Evolutionary conservation across 208 protist genomes (phyloP).

Genomic region (Leishmania braziliensis): DNA sequence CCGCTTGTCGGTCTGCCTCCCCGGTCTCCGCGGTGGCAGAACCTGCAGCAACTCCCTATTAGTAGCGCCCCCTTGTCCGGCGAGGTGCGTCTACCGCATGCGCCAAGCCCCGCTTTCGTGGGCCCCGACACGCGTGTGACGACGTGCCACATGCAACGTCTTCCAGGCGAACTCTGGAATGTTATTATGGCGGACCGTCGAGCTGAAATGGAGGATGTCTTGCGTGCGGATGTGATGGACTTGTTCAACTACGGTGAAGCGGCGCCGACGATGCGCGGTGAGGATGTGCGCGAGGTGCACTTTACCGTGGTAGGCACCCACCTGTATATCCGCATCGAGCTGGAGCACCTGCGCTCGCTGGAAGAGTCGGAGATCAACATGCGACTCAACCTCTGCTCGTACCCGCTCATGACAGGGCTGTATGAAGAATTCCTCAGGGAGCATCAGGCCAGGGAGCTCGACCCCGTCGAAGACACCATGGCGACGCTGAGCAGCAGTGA

Average conservation of each 20-base stretch:
- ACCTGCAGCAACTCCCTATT: not conserved
- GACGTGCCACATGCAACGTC: conserved; percentile 35
- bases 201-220: conserved; percentile 18
- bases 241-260: conserved; percentile 45
- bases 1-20: conserved; percentile 18
- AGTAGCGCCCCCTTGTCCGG: not conserved
- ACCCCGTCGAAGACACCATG: conserved; percentile 24
- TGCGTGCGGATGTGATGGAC: conserved; percentile 41
- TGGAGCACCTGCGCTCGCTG: conserved; percentile 39
- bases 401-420: conserved; percentile 35
- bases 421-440: conserved; percentile 46
- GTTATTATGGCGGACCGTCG: conserved; percentile 19
- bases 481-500: conserved; percentile 8
- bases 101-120: not conserved
- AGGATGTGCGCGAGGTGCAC: conserved; percentile 29
- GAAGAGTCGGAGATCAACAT: conserved; percentile 43
- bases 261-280: conserved; percentile 8
- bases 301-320: conserved; percentile 31
- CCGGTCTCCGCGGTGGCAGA: conserved; percentile 21
- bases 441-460: conserved; percentile 26
- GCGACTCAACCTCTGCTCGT: conserved; percentile 36
- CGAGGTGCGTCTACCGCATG: conserved; percentile 6
- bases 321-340: conserved; percentile 37
- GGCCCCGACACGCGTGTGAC: conserved; percentile 21
- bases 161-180: conserved; percentile 45